A percentile compares a stretch with the other conserved stretches of the same genome.
These are phyloP conservation scores for Monosporascus sp. DNA, from an alignment of 2,329 filamentous ascomycete species.

Conservation along the genomic window DNA sequence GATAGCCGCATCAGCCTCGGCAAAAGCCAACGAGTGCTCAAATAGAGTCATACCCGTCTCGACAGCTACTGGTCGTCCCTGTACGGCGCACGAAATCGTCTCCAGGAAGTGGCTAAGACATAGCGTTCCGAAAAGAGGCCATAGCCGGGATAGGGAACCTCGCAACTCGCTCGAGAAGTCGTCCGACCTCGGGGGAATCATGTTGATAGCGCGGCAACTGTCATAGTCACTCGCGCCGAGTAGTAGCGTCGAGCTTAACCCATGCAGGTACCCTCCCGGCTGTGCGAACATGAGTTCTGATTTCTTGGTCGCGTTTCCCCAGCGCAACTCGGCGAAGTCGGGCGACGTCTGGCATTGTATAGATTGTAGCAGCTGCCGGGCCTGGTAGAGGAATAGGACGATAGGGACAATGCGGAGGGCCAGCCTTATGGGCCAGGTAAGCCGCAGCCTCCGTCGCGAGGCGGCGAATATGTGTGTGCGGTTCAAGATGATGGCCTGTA, in stretches of 20 bases:
- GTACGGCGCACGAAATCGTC: conserved; percentile 79
- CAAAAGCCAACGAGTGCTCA: conserved; percentile 92
- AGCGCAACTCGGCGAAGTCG: conserved; percentile 64
- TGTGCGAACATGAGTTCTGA: conserved; percentile 67
- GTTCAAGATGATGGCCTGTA: conserved; percentile 75
- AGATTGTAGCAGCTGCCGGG: conserved; percentile 67
- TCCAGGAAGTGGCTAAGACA: conserved; percentile 82
- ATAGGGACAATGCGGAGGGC: conserved; percentile 68
- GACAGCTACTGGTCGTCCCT: conserved; percentile 72
- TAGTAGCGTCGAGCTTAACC: conserved; percentile 65
- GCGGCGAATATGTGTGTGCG: conserved; percentile 92
- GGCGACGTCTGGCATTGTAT: conserved; percentile 89
- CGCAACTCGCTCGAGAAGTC: conserved; percentile 51
- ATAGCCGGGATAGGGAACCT: conserved; percentile 73
- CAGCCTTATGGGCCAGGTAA: conserved; percentile 69
- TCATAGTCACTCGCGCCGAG: conserved; percentile 68
- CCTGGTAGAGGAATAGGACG: conserved; percentile 63
- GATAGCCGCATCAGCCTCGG: conserved; percentile 87
- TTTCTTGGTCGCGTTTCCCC: conserved; percentile 61
- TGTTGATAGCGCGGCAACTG: conserved; percentile 70
- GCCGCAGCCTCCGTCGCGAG: conserved; percentile 70
- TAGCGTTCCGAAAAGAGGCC: conserved; percentile 68
- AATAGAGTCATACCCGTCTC: conserved; percentile 97
- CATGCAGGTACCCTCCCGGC: conserved; percentile 65
- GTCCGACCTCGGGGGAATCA: conserved; percentile 56